These are phyloP conservation scores for Aureobasidium lini DNA, from an alignment of 2,329 filamentous ascomycete species.

Conservation along the genomic window DNA sequence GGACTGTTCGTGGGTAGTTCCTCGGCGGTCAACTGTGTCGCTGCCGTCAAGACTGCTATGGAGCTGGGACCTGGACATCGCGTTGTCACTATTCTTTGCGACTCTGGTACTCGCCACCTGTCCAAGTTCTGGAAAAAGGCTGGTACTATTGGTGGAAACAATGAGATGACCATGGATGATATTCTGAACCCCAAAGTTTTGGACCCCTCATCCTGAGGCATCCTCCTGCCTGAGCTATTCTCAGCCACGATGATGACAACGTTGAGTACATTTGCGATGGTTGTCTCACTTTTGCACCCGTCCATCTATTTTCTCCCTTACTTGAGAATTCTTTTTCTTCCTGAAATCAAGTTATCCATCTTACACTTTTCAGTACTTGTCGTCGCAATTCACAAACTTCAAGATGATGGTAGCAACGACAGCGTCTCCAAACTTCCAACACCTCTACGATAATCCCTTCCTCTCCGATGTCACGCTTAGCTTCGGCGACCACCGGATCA, in stretches of 20 bases:
- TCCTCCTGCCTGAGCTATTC: background rate
- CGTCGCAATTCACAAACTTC: no score
- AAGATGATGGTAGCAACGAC: no score
- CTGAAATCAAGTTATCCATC: no score
- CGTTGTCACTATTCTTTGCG: constrained; percentile 78
- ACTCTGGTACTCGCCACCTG: constrained; percentile 66
- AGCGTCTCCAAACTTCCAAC: background rate
- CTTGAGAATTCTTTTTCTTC: no score
- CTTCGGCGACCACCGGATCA: background rate
- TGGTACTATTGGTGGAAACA: constrained; percentile 52
- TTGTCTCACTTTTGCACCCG: no score
- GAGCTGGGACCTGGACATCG: constrained; percentile 49
- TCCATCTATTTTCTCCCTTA: no score
- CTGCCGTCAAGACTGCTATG: constrained; percentile 62
- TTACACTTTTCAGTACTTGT: no score
- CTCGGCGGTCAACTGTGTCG: constrained; percentile 80
- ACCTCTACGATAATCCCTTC: background rate
- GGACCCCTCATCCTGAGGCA: background rate
- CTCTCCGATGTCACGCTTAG: background rate
- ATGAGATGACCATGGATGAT: constrained; percentile 46
- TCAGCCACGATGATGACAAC: background rate
- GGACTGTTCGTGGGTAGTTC: constrained; percentile 92
- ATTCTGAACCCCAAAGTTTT: constrained; percentile 29
- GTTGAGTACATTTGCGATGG: no score
- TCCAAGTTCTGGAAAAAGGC: constrained; percentile 79